A percentile compares a stretch with the other conserved stretches of the same genome.
These are phyloP conservation scores for Ploettnerulaceae sp. DNA, from an alignment of 2,329 filamentous ascomycete genomes.

Conservation along the genomic window DNA sequence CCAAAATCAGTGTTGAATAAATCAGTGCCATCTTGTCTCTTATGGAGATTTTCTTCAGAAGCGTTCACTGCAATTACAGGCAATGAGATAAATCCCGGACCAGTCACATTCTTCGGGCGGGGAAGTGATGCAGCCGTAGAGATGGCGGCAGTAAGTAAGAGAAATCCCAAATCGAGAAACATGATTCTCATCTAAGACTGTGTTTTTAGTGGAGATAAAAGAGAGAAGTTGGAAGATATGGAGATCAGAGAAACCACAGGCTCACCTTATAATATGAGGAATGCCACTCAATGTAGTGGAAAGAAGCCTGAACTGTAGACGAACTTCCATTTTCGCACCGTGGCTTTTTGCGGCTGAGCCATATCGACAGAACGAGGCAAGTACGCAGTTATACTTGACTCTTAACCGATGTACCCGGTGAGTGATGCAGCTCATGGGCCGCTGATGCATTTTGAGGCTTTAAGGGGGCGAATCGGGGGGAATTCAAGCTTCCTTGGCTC, in stretches of 20 bases:
- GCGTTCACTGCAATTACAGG: background rate
- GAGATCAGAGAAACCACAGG: background rate
- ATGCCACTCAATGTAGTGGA: background rate
- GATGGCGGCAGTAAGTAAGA: background rate
- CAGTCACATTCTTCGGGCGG: background rate
- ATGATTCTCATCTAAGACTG: no score
- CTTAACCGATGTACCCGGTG: background rate
- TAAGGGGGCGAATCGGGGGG: no score
- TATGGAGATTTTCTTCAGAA: background rate
- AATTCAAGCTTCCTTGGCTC: background rate
- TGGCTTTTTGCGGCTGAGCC: background rate
- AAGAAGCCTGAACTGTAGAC: background rate
- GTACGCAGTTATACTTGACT: background rate
- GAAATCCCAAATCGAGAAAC: background rate
- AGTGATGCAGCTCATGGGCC: background rate
- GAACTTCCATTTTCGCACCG: background rate
- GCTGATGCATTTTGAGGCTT: background rate
- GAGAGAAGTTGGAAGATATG: background rate
- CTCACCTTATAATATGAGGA: background rate
- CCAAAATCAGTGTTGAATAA: slow-evolving; percentile 1
- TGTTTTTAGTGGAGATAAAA: background rate
- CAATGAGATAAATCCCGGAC: background rate
- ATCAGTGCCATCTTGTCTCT: background rate
- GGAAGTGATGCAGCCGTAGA: background rate
- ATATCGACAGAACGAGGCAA: background rate